Evolutionary conservation across 2,329 filamentous ascomycete species (phyloP), one percentile per base, ranked within the genome.

Genomic region (Neurospora sp.): DNA sequence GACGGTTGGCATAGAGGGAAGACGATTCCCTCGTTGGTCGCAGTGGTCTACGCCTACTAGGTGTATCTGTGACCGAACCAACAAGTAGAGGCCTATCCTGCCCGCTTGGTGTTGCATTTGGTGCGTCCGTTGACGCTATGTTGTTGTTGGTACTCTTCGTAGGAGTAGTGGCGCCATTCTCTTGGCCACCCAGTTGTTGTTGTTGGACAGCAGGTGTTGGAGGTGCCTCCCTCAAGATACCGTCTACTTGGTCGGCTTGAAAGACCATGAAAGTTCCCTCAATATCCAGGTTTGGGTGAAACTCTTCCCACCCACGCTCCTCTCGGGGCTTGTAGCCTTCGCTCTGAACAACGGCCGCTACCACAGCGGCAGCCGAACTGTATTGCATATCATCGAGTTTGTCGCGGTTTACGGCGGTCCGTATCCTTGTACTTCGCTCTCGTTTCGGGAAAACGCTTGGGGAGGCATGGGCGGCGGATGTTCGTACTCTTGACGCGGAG

Each of bases 241-340:
- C 93, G 78, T 98, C 95, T 7, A 98, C 90, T 74, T 97, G 92
- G 73, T 96, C 90, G 1, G 93, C 90, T 67, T 87, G 89, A 77
- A 94, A 94, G 2, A 97, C 84, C 74, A 91, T 88, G 73, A 97
- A 91, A 4, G 87, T 88, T 13, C 86, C 86, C 70, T 97, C 93
- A 67, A 97, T 93, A 81, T 98, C 94, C 68, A 99, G 87, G 76
- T 97, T 93, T 0, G 93, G 93, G 80, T 99, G 96, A 74, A 98
- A 98, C 79, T 99, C 96, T 77, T 97, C 94, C 93, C 95, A 99
- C 68, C 93, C 93, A 73, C 95, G 90, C 82, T 99, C 96, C 81
- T 99, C 96, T 77, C 96, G 87, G 39, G 96, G 96, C 79, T 99
- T 99, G 81, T 98, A 98, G 68, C 95, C 94, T 82, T 98, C 96